Conservation (phyloP, 495 filamentous ascomycete species). For the Antarctomyces pellizariae region DNA sequence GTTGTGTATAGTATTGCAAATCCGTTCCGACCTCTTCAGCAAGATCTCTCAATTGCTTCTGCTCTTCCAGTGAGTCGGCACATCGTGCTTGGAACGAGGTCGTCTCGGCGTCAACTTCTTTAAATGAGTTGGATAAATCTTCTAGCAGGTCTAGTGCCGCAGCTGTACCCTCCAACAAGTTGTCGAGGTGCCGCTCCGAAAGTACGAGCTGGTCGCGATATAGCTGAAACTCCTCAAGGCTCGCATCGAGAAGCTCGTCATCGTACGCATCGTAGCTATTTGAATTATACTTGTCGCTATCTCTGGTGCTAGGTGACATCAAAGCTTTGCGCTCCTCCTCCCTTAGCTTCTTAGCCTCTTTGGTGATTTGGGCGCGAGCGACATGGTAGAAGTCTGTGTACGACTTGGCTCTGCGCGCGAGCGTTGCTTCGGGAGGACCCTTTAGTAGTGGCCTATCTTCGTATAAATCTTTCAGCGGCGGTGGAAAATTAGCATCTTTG, state of each 20-base stretch:
- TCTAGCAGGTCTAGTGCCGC: conserved; percentile 50
- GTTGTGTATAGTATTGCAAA: conserved; percentile 72
- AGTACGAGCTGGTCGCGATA: conserved; percentile 60
- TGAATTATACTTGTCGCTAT: too few species aligned
- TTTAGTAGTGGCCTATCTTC: conserved; percentile 25
- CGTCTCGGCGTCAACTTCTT: conserved; percentile 68
- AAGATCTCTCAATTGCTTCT: conserved; percentile 48
- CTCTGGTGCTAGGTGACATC: too few species aligned
- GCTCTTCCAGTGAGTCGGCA: conserved; percentile 58
- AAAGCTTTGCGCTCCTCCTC: conserved; percentile 22
- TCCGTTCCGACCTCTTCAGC: conserved; percentile 67
- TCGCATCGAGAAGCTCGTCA: conserved; percentile 47
- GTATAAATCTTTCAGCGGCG: conserved; percentile 21
- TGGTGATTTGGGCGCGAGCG: conserved; percentile 28
- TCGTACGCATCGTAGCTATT: conserved; percentile 31
- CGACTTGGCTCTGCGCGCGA: conserved; percentile 44
- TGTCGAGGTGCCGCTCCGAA: conserved; percentile 55
- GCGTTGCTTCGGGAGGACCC: conserved; percentile 35
- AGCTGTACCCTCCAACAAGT: conserved; percentile 53
- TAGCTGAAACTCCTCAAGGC: conserved; percentile 66
- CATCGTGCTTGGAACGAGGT: conserved; percentile 79
- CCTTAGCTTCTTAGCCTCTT: conserved; percentile 20
- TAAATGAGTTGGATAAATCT: conserved; percentile 59
- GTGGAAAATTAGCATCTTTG: conserved; percentile 14
- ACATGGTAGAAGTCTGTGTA: conserved; percentile 51